Evolutionary conservation across 768 basidiomycete genomes (phyloP).

Genomic region (Amanita exitialis): DNA sequence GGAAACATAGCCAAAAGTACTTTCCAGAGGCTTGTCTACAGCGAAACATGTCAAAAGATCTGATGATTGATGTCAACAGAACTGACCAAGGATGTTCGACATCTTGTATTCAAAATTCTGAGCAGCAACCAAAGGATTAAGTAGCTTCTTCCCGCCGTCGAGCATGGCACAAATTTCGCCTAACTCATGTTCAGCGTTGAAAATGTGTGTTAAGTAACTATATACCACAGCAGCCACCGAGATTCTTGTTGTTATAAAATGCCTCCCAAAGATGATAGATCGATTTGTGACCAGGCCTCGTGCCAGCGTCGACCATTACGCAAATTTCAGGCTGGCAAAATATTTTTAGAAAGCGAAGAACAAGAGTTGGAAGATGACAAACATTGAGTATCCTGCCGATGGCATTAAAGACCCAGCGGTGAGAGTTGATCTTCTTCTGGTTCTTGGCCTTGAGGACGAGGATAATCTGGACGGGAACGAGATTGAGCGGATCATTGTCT

Average conservation of each 20-base stretch:
- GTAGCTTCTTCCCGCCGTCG: slow-evolving; percentile 82
- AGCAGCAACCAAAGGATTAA: slow-evolving; percentile 91
- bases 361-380: slow-evolving; percentile 7
- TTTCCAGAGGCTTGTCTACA: slow-evolving; percentile 86
- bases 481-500: slow-evolving; percentile 81
- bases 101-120: slow-evolving; percentile 99
- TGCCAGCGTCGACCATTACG: slow-evolving; percentile 90
- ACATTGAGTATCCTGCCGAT: slow-evolving; percentile 76
- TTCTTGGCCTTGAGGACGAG: slow-evolving; percentile 90
- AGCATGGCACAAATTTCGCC: slow-evolving; percentile 94
- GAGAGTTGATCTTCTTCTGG: slow-evolving; percentile 92
- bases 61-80: background rate
- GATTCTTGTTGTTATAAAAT: slow-evolving; percentile 68
- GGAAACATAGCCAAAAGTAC: slow-evolving; percentile 91
- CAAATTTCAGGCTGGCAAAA: slow-evolving; percentile 71
- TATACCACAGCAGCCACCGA: slow-evolving; percentile 80
- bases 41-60: background rate
- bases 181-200: slow-evolving; percentile 8
- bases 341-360: background rate
- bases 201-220: background rate
- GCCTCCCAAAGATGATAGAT: slow-evolving; percentile 95
- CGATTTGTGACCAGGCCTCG: slow-evolving; percentile 92
- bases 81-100: slow-evolving; percentile 84
- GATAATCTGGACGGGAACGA: slow-evolving; percentile 89
- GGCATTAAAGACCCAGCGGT: slow-evolving; percentile 94